These are phyloP conservation scores for Pseudogymnoascus pannorum DNA, from an alignment of 2,329 filamentous ascomycete species.

Conservation along the genomic window DNA sequence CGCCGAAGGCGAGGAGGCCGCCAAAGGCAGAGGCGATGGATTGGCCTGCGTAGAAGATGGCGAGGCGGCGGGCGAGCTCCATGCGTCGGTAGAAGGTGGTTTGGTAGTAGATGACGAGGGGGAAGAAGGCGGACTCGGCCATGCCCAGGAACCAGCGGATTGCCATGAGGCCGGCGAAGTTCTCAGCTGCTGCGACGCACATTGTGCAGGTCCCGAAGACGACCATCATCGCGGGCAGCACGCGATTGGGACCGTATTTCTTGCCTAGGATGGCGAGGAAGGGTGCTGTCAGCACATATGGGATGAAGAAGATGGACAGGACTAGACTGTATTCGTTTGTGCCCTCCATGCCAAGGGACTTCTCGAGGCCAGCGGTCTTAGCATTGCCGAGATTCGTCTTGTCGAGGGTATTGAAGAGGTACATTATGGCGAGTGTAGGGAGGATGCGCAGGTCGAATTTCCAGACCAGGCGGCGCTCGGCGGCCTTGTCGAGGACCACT, in stretches of 20 bases:
- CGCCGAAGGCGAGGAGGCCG: constrained; percentile 26
- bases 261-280: constrained; percentile 54
- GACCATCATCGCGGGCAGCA: constrained; percentile 62
- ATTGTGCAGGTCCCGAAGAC: constrained; percentile 60
- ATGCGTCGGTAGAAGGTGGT: constrained; percentile 64
- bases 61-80: constrained; percentile 62
- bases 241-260: constrained; percentile 55
- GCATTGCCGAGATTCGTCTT: constrained; percentile 50
- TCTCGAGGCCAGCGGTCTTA: constrained; percentile 41
- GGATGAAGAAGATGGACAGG: constrained; percentile 66
- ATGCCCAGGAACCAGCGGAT: constrained; percentile 64
- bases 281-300: constrained; percentile 38
- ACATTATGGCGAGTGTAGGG: constrained; percentile 48
- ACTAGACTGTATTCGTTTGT: constrained; percentile 61
- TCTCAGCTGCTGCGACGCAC: constrained; percentile 45
- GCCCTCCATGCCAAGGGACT: constrained; percentile 50
- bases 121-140: constrained; percentile 62
- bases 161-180: constrained; percentile 60
- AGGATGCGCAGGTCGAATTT: constrained; percentile 49
- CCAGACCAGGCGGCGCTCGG: constrained; percentile 44
- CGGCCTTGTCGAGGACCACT: constrained; percentile 32
- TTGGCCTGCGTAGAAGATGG: constrained; percentile 68
- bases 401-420: constrained; percentile 41
- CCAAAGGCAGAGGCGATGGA: constrained; percentile 66
- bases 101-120: constrained; percentile 51